These are phyloP conservation scores for Datisca glomerata DNA, from an alignment of 306 rosid genomes.

Conservation along the genomic window DNA sequence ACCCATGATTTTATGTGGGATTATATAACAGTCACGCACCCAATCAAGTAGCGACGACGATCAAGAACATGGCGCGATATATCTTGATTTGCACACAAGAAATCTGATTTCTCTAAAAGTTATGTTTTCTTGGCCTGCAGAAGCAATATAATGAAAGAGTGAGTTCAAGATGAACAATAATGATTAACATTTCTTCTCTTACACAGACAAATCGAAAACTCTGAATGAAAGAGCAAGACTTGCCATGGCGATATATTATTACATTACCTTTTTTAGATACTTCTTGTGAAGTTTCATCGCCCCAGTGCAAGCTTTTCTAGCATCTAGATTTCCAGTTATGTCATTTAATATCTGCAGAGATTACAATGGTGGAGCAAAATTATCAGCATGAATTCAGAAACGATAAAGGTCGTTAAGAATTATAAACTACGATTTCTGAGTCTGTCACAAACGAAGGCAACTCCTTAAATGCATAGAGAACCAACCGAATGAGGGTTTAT, in stretches of 20 bases:
- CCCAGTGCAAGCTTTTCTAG: slow-evolving; percentile 88
- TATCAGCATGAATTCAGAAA: not conserved
- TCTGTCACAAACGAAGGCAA: too few species aligned
- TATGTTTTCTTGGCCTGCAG: slow-evolving; percentile 72
- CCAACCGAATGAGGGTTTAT: too few species aligned
- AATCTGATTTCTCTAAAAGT: slow-evolving; percentile 10
- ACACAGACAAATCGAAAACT: not conserved
- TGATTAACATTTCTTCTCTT: too few species aligned
- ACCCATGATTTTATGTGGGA: not conserved
- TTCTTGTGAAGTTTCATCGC: slow-evolving; percentile 97
- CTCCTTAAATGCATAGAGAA: too few species aligned
- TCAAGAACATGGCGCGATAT: slow-evolving; percentile 7
- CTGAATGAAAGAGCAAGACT: not conserved
- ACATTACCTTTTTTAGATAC: slow-evolving; percentile 68
- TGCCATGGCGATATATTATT: not conserved
- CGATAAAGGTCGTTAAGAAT: too few species aligned
- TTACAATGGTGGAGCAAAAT: slow-evolving; percentile 6
- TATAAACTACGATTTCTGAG: too few species aligned
- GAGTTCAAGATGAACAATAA: slow-evolving; percentile 5
- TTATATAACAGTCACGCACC: slow-evolving; percentile 9
- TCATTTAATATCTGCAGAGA: slow-evolving; percentile 79
- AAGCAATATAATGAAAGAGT: slow-evolving; percentile 7
- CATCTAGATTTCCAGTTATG: slow-evolving; percentile 83
- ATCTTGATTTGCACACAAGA: too few species aligned
- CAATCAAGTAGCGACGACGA: slow-evolving; percentile 12